Conservation (phyloP, 169 alveolate genomes). For the Eimeria zaria region DNA sequence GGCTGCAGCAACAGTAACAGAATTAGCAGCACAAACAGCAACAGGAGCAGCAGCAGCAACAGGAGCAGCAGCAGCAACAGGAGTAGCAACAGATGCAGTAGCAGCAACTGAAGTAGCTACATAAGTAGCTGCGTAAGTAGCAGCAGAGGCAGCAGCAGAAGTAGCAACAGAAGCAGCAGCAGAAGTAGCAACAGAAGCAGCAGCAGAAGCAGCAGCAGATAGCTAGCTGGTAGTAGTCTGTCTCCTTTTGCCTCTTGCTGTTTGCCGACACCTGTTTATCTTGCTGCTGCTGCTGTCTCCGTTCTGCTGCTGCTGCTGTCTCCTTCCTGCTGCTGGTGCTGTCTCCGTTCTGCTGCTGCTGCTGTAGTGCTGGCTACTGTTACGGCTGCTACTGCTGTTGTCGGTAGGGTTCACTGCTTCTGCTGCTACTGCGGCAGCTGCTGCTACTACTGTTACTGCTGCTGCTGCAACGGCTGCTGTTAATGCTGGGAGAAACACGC, state of each 20-base stretch:
- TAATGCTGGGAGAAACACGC: background rate
- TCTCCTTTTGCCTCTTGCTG: too few relatives aligned
- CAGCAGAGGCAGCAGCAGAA: background rate
- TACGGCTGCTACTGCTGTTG: background rate
- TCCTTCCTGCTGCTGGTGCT: background rate
- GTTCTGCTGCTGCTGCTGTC: constrained; percentile 12
- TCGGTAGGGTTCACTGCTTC: too few relatives aligned
- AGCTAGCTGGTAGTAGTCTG: background rate
- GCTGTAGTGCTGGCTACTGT: background rate
- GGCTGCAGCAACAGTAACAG: too few relatives aligned
- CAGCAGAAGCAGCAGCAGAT: constrained; percentile 10
- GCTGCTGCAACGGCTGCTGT: background rate
- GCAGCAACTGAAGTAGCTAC: background rate
- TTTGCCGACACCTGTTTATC: too few relatives aligned
- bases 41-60: background rate
- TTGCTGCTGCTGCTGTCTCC: too few relatives aligned
- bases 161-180: background rate
- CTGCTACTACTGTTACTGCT: background rate
- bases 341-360: background rate
- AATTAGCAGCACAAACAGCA: too few relatives aligned
- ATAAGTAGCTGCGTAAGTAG: background rate
- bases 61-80: background rate
- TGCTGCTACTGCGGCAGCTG: too few relatives aligned
- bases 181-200: background rate
- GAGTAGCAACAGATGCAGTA: background rate